A percentile compares a stretch with the other conserved stretches of the same genome.
These are phyloP conservation scores for Stereum hirsutum DNA, from an alignment of 1,284 basidiomycete species.

Conservation along the genomic window DNA sequence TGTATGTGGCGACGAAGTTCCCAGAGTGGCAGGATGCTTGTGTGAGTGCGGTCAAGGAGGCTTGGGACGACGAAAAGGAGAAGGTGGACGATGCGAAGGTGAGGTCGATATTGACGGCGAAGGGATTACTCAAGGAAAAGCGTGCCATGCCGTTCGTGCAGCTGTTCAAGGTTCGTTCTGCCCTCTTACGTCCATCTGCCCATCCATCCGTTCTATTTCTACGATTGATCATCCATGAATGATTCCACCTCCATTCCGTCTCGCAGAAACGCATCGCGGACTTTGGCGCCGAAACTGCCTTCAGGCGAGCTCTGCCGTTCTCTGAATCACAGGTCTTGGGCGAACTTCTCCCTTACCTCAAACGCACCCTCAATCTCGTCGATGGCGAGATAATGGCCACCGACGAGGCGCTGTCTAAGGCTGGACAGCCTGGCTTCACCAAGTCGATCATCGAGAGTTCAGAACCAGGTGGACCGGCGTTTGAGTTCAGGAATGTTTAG, in stretches of 20 bases:
- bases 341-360: constrained; percentile 76
- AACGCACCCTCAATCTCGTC: constrained; percentile 71
- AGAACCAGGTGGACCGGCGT: constrained; percentile 82
- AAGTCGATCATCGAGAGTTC: constrained; percentile 71
- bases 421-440: constrained; percentile 48
- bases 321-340: constrained; percentile 74
- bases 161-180: constrained; percentile 68
- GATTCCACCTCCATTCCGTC: too few species aligned
- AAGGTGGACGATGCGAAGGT: constrained; percentile 83
- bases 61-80: constrained; percentile 52
- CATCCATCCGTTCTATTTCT: too few species aligned
- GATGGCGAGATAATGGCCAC: constrained; percentile 65
- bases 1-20: constrained; percentile 89
- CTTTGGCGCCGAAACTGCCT: constrained; percentile 73
- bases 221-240: too few species aligned
- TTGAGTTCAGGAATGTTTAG: constrained; percentile 42
- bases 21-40: constrained; percentile 91
- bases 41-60: constrained; percentile 67
- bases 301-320: constrained; percentile 85
- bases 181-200: constrained; percentile 3
- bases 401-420: constrained; percentile 58
- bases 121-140: constrained; percentile 94
- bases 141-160: constrained; percentile 94
- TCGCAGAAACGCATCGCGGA: constrained; percentile 80
- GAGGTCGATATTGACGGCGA: constrained; percentile 57